These are phyloP conservation scores for Blastomyces silverae DNA, from an alignment of 2,329 filamentous ascomycete genomes.

Conservation along the genomic window DNA sequence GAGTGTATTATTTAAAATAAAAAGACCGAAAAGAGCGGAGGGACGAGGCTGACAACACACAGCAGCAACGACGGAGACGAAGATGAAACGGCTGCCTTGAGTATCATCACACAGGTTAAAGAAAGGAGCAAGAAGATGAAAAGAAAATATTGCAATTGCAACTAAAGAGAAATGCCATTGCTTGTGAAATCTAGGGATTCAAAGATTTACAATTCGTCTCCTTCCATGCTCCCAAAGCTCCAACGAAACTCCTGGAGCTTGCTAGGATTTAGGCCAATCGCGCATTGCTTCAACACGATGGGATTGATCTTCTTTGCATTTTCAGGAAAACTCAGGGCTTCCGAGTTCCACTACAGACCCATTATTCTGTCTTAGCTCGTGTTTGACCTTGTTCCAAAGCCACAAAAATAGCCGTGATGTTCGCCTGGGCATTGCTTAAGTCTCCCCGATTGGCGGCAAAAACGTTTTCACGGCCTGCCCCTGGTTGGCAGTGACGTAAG, in stretches of 20 bases:
- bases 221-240: background rate
- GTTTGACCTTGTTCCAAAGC: background rate
- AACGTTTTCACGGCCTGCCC: background rate
- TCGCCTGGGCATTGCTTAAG: background rate
- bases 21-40: background rate
- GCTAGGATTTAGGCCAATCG: background rate
- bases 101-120: background rate
- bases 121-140: background rate
- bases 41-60: constrained; percentile 9
- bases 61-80: background rate
- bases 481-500: constrained; percentile 2
- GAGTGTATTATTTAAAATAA: background rate
- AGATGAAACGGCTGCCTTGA: background rate
- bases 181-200: background rate
- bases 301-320: background rate
- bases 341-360: background rate
- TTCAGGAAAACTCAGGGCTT: background rate
- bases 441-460: background rate
- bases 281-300: background rate
- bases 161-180: background rate
- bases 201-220: background rate
- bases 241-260: background rate
- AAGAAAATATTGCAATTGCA: background rate
- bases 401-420: background rate
- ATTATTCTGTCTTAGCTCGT: background rate